Percentiles rank a stretch among this genome's conserved stretches.
Evolutionary conservation across 2,329 filamentous ascomycete species (phyloP).

Genomic region (Coleophoma eucalyptorum): DNA sequence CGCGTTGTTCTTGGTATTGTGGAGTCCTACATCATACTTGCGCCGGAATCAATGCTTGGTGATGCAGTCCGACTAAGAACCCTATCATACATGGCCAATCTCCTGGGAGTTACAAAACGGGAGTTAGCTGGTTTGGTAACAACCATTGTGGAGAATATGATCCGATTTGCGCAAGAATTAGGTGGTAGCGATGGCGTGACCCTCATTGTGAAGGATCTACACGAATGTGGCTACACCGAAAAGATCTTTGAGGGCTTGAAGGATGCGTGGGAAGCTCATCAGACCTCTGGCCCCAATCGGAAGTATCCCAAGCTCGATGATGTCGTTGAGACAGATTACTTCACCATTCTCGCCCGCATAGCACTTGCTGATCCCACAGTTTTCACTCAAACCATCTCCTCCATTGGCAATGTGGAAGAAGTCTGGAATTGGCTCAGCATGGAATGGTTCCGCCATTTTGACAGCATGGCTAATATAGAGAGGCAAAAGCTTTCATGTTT

Average conservation of each 20-base stretch:
- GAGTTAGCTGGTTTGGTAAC: constrained; percentile 56
- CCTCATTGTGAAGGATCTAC: constrained; percentile 61
- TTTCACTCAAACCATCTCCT: constrained; percentile 56
- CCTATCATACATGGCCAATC: constrained; percentile 44
- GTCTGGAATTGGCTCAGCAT: constrained; percentile 56
- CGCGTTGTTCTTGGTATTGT: constrained; percentile 59
- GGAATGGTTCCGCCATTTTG: constrained; percentile 67
- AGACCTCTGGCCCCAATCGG: constrained; percentile 77
- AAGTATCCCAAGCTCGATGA: constrained; percentile 67
- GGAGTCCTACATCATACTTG: constrained; percentile 67
- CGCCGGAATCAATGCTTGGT: constrained; percentile 61
- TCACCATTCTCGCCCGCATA: constrained; percentile 76
- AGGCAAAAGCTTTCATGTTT: constrained; percentile 70
- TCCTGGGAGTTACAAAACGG: constrained; percentile 48
- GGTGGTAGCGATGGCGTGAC: constrained; percentile 58
- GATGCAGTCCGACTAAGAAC: constrained; percentile 49
- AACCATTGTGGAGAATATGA: constrained; percentile 59
- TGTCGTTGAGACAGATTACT: constrained; percentile 80
- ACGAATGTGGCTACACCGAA: constrained; percentile 58
- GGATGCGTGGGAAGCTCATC: constrained; percentile 68
- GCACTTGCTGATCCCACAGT: constrained; percentile 69
- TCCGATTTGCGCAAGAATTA: constrained; percentile 58
- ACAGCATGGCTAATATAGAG: constrained; percentile 61
- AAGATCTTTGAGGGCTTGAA: constrained; percentile 64
- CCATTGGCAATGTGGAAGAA: constrained; percentile 36